A percentile compares a stretch with the other conserved stretches of the same genome.
These are phyloP conservation scores for Petunia secreta DNA, from an alignment of 257 asterid genomes.

Conservation along the genomic window DNA sequence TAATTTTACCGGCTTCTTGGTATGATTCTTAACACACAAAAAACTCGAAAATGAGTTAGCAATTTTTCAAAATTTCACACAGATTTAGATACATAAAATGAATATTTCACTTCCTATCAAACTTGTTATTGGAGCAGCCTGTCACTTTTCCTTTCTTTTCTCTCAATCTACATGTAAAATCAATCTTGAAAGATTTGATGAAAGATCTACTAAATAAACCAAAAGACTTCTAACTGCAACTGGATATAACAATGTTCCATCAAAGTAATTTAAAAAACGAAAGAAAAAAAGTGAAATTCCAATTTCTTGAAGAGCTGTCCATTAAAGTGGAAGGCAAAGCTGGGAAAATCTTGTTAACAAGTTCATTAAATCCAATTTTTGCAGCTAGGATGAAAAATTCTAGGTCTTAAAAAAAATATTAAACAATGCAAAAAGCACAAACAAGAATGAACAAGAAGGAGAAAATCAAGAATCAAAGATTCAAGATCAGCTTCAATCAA, in stretches of 20 bases:
- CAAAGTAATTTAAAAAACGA: background rate
- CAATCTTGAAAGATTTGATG: background rate
- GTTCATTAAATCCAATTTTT: background rate
- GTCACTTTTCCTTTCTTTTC: background rate
- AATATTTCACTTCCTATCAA: background rate
- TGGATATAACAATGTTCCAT: conserved; percentile 42
- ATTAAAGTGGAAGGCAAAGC: background rate
- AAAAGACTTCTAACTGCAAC: conserved; percentile 28
- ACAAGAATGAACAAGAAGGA: background rate
- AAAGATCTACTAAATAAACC: conserved; percentile 23
- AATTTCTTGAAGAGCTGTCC: background rate
- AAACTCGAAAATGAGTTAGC: background rate
- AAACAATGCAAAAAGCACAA: background rate
- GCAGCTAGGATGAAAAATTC: background rate
- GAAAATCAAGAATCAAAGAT: background rate
- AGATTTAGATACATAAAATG: background rate
- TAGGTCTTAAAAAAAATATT: background rate
- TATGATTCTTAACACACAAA: background rate
- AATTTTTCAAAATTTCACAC: background rate
- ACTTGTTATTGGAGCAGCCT: background rate
- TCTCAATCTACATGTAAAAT: background rate
- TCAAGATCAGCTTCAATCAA: conserved; percentile 17
- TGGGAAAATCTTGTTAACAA: background rate
- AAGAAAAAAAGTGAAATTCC: background rate
- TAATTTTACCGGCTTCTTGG: background rate